Evolutionary conservation across 2,329 filamentous ascomycete species (phyloP).

Genomic region (Fusarium fujikuroi): DNA sequence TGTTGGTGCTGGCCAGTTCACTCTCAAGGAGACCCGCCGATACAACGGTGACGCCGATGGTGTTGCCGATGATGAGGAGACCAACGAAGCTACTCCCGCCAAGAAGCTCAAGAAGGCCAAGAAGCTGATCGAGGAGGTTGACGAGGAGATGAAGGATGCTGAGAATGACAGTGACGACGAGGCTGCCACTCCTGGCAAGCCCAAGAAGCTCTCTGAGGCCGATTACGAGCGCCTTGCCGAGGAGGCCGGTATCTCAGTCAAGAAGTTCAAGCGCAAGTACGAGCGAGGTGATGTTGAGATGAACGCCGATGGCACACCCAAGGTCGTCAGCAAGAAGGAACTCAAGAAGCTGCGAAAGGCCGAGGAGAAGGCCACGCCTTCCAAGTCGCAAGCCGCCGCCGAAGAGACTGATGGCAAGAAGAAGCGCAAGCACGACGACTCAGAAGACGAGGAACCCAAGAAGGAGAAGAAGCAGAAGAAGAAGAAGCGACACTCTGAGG

Average conservation of each 20-base stretch:
- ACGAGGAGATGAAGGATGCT: slow-evolving; percentile 59
- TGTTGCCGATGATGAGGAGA: slow-evolving; percentile 71
- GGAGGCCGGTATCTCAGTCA: slow-evolving; percentile 74
- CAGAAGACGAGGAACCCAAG: slow-evolving; percentile 71
- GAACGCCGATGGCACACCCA: slow-evolving; percentile 71
- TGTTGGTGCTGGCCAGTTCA: slow-evolving; percentile 79
- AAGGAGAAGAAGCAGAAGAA: slow-evolving; percentile 67
- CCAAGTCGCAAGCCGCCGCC: slow-evolving; percentile 56
- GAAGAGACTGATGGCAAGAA: slow-evolving; percentile 56
- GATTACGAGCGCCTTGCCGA: slow-evolving; percentile 71
- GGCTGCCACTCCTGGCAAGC: slow-evolving; percentile 48
- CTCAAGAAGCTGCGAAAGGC: slow-evolving; percentile 76
- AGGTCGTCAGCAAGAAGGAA: slow-evolving; percentile 79
- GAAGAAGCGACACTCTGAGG: slow-evolving; percentile 57
- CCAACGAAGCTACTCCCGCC: slow-evolving; percentile 50
- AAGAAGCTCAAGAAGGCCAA: slow-evolving; percentile 54
- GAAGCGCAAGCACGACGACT: slow-evolving; percentile 77
- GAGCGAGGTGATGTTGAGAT: slow-evolving; percentile 79
- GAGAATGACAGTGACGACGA: slow-evolving; percentile 52
- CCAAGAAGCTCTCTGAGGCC: slow-evolving; percentile 63
- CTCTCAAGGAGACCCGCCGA: slow-evolving; percentile 90
- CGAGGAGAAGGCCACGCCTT: slow-evolving; percentile 61
- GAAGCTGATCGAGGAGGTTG: slow-evolving; percentile 56
- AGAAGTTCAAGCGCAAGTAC: slow-evolving; percentile 82
- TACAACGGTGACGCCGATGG: slow-evolving; percentile 97